These are phyloP conservation scores for Trichomonas vaginalis DNA, from an alignment of 208 protist genomes.

Conservation along the genomic window DNA sequence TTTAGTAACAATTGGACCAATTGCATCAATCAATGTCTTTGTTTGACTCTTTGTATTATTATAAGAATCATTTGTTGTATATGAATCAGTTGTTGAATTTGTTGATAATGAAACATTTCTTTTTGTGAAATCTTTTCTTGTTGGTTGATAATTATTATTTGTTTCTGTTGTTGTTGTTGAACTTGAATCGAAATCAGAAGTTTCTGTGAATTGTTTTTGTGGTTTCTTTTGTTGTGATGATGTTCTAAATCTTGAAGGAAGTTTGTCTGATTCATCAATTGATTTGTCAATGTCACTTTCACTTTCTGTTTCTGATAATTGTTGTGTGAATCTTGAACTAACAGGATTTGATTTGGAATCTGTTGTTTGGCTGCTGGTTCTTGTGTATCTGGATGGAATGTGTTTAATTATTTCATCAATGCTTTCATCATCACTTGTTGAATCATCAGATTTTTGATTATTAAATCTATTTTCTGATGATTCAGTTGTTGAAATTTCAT, in stretches of 20 bases:
- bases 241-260: not conserved
- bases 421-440: not conserved
- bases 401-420: not conserved
- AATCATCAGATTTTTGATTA: not conserved
- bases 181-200: not conserved
- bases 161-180: not conserved
- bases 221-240: not conserved
- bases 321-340: not conserved
- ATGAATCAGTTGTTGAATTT: not conserved
- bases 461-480: no score
- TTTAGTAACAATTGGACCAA: not conserved
- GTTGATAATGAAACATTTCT: not conserved
- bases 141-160: no score
- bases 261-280: not conserved
- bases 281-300: not conserved
- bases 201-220: not conserved
- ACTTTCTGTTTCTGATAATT: not conserved
- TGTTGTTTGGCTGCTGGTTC: not conserved
- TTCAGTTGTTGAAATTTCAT: no score
- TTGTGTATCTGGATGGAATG: not conserved
- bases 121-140: not conserved
- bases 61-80: not conserved
- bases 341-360: not conserved
- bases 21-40: not conserved
- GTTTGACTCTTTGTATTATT: not conserved